These are phyloP conservation scores for Gracilariopsis chorda DNA, from an alignment of 23 red algal genomes.

Conservation along the genomic window DNA sequence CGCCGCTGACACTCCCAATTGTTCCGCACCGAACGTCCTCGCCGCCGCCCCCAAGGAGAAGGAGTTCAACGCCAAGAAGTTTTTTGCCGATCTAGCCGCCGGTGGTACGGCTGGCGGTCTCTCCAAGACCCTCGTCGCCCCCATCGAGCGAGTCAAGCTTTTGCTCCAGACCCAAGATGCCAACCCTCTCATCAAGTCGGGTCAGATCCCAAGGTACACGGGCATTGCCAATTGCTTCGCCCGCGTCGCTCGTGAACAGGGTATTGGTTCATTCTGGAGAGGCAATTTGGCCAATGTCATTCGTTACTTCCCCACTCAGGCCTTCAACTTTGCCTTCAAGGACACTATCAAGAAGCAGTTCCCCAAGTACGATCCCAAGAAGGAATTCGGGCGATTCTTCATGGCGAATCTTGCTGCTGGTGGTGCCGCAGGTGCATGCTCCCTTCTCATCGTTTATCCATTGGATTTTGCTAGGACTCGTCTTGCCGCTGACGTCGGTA, in stretches of 20 bases:
- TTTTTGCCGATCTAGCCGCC: constrained; percentile 95
- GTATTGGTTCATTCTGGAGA: constrained; percentile 95
- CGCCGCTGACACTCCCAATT: constrained; percentile 29
- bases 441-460: constrained; percentile 96
- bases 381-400: constrained; percentile 89
- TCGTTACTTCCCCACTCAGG: constrained; percentile 99
- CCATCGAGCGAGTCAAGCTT: constrained; percentile 99
- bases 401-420: constrained; percentile 93
- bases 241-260: constrained; percentile 93
- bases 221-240: constrained; percentile 94
- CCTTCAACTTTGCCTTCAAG: constrained; percentile 99
- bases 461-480: constrained; percentile 99
- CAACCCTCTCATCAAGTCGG: constrained; percentile 91
- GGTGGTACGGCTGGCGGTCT: constrained; percentile 96
- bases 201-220: constrained; percentile 84
- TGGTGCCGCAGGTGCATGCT: constrained; percentile 94
- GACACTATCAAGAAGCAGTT: constrained; percentile 99
- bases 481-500: constrained; percentile 96
- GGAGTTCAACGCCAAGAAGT: constrained; percentile 76
- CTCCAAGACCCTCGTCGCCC: constrained; percentile 96
- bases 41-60: constrained; percentile 83
- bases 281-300: constrained; percentile 99
- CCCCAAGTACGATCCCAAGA: constrained; percentile 92
- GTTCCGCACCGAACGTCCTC: constrained; percentile 34
- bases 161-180: constrained; percentile 93